These are phyloP conservation scores for Leucocoprinus sp. DNA, from an alignment of 768 basidiomycete genomes.

Conservation along the genomic window DNA sequence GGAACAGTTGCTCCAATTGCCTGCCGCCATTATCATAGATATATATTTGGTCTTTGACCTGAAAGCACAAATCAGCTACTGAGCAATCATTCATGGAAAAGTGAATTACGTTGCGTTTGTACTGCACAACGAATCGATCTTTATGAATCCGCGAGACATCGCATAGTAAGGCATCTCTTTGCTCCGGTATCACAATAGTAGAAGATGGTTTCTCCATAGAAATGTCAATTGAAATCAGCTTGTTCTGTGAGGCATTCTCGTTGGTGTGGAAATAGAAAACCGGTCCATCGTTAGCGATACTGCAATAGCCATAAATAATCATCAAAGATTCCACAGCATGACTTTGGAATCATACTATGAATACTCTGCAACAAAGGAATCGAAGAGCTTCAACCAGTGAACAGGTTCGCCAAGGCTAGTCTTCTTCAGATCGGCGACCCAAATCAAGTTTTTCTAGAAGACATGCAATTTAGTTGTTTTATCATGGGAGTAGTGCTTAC, in stretches of 20 bases:
- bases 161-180: slow-evolving; percentile 45
- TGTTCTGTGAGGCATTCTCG: slow-evolving; percentile 55
- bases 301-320: slow-evolving; percentile 21
- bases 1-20: slow-evolving; percentile 45
- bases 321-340: not conserved
- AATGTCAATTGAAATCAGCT: slow-evolving; percentile 58
- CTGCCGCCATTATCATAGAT: slow-evolving; percentile 52
- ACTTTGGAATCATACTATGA: slow-evolving; percentile 39
- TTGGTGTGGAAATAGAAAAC: slow-evolving; percentile 61
- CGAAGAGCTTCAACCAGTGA: slow-evolving; percentile 63
- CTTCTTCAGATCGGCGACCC: slow-evolving; percentile 60
- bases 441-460: slow-evolving; percentile 59
- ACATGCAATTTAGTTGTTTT: not conserved
- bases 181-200: slow-evolving; percentile 63
- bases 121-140: slow-evolving; percentile 52
- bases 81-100: not conserved
- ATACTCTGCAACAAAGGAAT: slow-evolving; percentile 64
- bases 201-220: slow-evolving; percentile 35
- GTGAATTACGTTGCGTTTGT: slow-evolving; percentile 57
- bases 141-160: slow-evolving; percentile 36
- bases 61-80: not conserved
- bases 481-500: slow-evolving; percentile 28
- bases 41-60: slow-evolving; percentile 79
- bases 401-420: slow-evolving; percentile 56
- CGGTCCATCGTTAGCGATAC: slow-evolving; percentile 57